These are phyloP conservation scores for Mycosphaerella sp. DNA, from an alignment of 2,329 filamentous ascomycete genomes.

Conservation along the genomic window DNA sequence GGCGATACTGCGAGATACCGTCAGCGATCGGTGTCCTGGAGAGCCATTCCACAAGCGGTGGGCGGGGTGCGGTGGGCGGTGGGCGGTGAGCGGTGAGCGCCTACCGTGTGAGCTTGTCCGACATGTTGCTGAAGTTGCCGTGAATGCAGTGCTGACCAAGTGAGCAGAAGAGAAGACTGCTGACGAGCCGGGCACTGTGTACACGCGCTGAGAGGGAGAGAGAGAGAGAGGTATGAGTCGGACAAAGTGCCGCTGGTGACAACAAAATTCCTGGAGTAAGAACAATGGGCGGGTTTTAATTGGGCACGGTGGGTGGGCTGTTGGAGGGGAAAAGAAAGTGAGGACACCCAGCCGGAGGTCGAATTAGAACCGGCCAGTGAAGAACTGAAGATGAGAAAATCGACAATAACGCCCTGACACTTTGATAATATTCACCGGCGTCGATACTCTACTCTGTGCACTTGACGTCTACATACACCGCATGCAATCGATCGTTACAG, in stretches of 20 bases:
- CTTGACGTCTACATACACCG: not conserved
- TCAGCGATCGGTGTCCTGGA: slow-evolving; percentile 4
- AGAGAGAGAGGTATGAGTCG: not conserved
- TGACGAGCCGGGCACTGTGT: not conserved
- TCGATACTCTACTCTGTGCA: not conserved
- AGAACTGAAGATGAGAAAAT: not conserved
- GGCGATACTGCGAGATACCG: slow-evolving; percentile 64
- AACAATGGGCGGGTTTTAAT: not conserved
- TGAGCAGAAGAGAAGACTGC: not conserved
- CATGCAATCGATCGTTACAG: not conserved
- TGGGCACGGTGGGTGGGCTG: not conserved
- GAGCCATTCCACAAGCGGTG: not conserved
- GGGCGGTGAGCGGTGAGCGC: slow-evolving; percentile 26
- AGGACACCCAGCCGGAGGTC: not conserved
- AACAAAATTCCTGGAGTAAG: slow-evolving; percentile 7
- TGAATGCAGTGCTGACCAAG: not conserved
- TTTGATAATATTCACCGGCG: not conserved
- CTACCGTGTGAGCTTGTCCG: slow-evolving; percentile 84
- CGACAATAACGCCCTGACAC: not conserved
- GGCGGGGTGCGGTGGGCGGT: not conserved
- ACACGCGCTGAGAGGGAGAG: not conserved
- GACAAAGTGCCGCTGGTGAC: not conserved
- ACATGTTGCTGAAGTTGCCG: slow-evolving; percentile 52
- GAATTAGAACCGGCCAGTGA: not conserved
- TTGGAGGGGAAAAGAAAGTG: not conserved